phyloP scores from a whole-genome alignment of 31 red algal species.

The Porphyra umbilicalis region DNA sequence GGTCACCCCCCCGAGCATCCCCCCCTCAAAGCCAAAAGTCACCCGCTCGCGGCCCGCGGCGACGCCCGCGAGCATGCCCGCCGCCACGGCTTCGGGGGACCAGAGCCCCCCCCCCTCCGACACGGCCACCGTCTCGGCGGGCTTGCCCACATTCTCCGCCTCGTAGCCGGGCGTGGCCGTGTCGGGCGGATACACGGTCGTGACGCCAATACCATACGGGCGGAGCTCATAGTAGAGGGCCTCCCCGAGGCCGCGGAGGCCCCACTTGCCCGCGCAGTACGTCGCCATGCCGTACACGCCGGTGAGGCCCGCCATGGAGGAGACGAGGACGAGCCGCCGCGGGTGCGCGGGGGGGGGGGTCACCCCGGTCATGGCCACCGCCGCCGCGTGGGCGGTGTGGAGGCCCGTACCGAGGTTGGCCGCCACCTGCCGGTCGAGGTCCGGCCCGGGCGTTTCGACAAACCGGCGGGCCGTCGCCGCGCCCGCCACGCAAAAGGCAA shows the following conservation, averaged over 20 bases:
- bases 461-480: constrained; percentile 59
- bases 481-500: constrained; percentile 75
- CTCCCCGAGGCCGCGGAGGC: constrained; percentile 81
- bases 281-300: constrained; percentile 69
- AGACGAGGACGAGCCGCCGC: constrained; percentile 57
- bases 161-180: constrained; percentile 76
- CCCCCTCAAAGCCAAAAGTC: constrained; percentile 39
- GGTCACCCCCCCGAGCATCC: constrained; percentile 39
- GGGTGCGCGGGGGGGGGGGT: background rate
- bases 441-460: constrained; percentile 17
- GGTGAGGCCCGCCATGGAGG: constrained; percentile 63
- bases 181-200: constrained; percentile 81
- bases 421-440: constrained; percentile 36
- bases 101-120: constrained; percentile 60
- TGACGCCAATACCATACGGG: constrained; percentile 59
- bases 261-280: constrained; percentile 80
- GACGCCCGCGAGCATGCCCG: constrained; percentile 30
- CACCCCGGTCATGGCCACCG: constrained; percentile 34
- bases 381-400: constrained; percentile 57
- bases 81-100: constrained; percentile 42
- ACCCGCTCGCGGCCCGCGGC: constrained; percentile 32
- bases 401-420: constrained; percentile 59
- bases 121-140: constrained; percentile 52
- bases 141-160: constrained; percentile 62
- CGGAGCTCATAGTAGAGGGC: constrained; percentile 69